A percentile compares a stretch with the other conserved stretches of the same genome.
phyloP scores from a whole-genome alignment of 2,329 filamentous ascomycete species.

The Aquanectria penicillioides region DNA sequence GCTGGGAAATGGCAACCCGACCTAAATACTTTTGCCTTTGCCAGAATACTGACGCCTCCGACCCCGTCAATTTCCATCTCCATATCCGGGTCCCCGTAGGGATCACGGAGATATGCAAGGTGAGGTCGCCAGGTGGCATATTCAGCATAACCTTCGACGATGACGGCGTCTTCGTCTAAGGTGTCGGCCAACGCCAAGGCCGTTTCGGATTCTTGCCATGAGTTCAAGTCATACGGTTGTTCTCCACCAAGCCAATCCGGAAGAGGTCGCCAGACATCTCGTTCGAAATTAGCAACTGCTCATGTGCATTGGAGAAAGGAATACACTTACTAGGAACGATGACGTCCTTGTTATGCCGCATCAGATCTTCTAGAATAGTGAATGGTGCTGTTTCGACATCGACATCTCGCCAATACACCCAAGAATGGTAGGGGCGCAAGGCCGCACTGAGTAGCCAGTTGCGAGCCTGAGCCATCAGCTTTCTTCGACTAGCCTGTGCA shows the following conservation, averaged over 20 bases:
- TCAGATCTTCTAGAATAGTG: constrained; percentile 95
- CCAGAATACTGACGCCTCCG: constrained; percentile 95
- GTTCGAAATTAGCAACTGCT: constrained; percentile 38
- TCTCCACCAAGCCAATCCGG: constrained; percentile 99
- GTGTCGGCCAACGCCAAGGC: constrained; percentile 93
- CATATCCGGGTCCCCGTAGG: constrained; percentile 97
- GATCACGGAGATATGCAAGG: constrained; percentile 94
- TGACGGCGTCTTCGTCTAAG: constrained; percentile 96
- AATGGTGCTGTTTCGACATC: constrained; percentile 98
- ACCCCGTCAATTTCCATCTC: constrained; percentile 99
- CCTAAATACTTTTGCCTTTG: constrained; percentile 95
- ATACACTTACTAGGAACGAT: constrained; percentile 90
- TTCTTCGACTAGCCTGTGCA: constrained; percentile 90
- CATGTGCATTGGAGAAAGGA: background rate
- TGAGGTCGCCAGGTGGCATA: constrained; percentile 99
- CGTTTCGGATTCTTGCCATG: constrained; percentile 99
- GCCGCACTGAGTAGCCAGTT: constrained; percentile 98
- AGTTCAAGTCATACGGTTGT: constrained; percentile 98
- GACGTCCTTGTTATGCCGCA: constrained; percentile 98
- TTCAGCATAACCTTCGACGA: constrained; percentile 98
- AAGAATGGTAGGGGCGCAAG: constrained; percentile 92
- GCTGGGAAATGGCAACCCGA: constrained; percentile 97
- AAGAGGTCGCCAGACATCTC: constrained; percentile 97
- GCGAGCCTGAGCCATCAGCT: constrained; percentile 96
- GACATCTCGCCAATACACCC: constrained; percentile 99